These are phyloP conservation scores for Solanum hybrid DNA, from an alignment of 305 asterid genomes.

Conservation along the genomic window DNA sequence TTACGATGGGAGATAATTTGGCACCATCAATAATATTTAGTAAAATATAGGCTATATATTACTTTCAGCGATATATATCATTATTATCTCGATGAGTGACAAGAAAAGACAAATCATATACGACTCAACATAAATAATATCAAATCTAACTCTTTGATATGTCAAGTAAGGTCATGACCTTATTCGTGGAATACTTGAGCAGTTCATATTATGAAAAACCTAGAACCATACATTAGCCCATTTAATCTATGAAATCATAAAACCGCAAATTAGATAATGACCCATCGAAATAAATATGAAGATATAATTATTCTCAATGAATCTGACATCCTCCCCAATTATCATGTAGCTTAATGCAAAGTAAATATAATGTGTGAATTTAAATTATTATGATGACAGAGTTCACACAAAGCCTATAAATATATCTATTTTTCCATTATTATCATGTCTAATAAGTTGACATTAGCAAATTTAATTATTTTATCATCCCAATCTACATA, in stretches of 20 bases:
- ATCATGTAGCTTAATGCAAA: background rate
- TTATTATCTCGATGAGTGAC: rapidly evolving
- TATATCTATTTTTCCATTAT: too few species aligned
- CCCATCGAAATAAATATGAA: rapidly evolving
- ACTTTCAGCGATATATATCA: background rate
- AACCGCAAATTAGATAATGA: background rate
- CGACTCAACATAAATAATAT: rapidly evolving
- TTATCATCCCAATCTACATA: background rate
- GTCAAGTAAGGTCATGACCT: background rate
- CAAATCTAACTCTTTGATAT: rapidly evolving
- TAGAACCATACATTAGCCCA: background rate
- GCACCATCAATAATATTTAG: background rate
- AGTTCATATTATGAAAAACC: background rate
- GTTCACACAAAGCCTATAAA: too few species aligned
- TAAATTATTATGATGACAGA: background rate
- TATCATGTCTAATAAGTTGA: background rate
- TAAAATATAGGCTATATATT: background rate
- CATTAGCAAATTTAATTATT: background rate
- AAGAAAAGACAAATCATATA: rapidly evolving
- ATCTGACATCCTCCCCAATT: background rate
- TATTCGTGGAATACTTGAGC: rapidly evolving
- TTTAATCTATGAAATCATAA: background rate
- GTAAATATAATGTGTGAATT: background rate
- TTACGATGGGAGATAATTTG: background rate
- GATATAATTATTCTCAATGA: rapidly evolving